These are phyloP conservation scores for Baorangia bicolor DNA, from an alignment of 768 basidiomycete species.

Conservation along the genomic window DNA sequence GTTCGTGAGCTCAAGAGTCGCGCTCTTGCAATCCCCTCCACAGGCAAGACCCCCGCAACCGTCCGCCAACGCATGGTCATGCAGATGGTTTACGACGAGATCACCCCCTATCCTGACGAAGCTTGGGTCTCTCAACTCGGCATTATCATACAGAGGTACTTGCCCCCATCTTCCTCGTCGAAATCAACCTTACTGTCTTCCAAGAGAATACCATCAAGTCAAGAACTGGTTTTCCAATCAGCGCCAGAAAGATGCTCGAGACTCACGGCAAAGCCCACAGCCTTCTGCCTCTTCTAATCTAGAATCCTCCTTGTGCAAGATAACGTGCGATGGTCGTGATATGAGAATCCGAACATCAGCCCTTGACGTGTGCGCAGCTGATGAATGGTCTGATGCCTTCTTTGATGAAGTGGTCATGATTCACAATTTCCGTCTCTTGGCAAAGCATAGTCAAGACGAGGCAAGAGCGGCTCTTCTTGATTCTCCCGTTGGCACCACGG, in stretches of 20 bases:
- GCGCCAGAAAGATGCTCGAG: constrained; percentile 47
- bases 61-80: constrained; percentile 56
- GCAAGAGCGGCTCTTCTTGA: constrained; percentile 29
- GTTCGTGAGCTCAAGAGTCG: constrained; percentile 33
- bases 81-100: constrained; percentile 62
- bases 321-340: constrained; percentile 37
- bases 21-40: constrained; percentile 34
- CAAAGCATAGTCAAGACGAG: constrained; percentile 38
- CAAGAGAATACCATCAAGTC: constrained; percentile 57
- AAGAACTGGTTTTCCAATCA: constrained; percentile 72
- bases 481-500: constrained; percentile 23
- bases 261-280: constrained; percentile 36
- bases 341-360: constrained; percentile 51
- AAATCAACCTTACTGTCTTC: neutral
- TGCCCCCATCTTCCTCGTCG: neutral
- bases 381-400: constrained; percentile 60
- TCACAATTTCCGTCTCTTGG: constrained; percentile 46
- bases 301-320: constrained; percentile 36
- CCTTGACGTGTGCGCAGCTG: constrained; percentile 39
- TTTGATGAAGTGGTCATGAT: constrained; percentile 64
- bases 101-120: constrained; percentile 64
- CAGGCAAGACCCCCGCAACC: constrained; percentile 49
- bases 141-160: constrained; percentile 54
- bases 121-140: constrained; percentile 61
- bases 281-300: constrained; percentile 33